Evolutionary conservation across 768 basidiomycete genomes (phyloP).

Genomic region (Agaricus subrufescens): DNA sequence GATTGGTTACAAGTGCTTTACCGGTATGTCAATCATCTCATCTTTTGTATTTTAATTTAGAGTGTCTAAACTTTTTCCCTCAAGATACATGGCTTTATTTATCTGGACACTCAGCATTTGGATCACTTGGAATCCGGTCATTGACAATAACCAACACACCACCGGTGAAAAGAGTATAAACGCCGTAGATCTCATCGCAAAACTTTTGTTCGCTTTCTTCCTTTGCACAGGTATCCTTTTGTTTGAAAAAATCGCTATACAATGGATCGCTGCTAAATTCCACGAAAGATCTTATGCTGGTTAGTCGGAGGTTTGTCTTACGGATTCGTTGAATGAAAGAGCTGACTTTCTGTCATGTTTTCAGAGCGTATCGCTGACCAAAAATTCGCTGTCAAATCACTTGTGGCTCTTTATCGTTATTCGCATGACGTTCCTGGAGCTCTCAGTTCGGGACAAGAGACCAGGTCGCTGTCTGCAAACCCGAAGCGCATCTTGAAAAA

Average conservation of each 20-base stretch:
- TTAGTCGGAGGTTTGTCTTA: conserved; percentile 18
- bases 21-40: conserved; percentile 33
- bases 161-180: conserved; percentile 26
- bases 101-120: conserved; percentile 63
- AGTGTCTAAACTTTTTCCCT: neutral
- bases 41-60: neutral
- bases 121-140: conserved; percentile 70
- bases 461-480: conserved; percentile 38
- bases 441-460: conserved; percentile 31
- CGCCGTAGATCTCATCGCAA: conserved; percentile 51
- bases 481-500: conserved; percentile 65
- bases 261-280: conserved; percentile 80
- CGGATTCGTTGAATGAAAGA: conserved; percentile 8
- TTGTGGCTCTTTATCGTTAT: conserved; percentile 75
- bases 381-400: conserved; percentile 67
- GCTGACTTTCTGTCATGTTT: neutral
- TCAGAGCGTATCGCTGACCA: conserved; percentile 79
- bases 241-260: conserved; percentile 82
- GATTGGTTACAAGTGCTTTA: conserved; percentile 71
- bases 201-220: conserved; percentile 69
- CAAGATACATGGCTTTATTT: conserved; percentile 59
- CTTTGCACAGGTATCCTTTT: conserved; percentile 66
- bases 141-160: conserved; percentile 37
- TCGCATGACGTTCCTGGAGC: conserved; percentile 72
- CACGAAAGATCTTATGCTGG: conserved; percentile 73